Evolutionary conservation across 139 green algal species (phyloP).

Genomic region (Micromonas pusilla): DNA sequence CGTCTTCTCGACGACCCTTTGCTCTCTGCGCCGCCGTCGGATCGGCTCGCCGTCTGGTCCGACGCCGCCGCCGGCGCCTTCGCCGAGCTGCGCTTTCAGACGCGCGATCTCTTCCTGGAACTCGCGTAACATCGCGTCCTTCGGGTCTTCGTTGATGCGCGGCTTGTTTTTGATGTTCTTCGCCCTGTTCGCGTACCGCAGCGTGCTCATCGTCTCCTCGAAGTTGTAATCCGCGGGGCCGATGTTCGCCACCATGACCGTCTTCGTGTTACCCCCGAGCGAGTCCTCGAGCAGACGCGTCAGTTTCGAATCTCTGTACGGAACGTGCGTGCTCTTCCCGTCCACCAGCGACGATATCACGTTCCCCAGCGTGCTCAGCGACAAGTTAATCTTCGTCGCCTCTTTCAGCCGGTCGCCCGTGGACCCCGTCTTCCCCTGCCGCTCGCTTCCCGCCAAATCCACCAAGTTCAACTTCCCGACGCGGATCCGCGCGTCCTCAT

Average conservation of each 20-base stretch:
- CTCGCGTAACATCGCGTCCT: constrained; percentile 85
- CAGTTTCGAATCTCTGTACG: constrained; percentile 39
- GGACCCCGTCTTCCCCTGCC: constrained; percentile 48
- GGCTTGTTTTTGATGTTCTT: constrained; percentile 88
- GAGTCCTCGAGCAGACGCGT: constrained; percentile 56
- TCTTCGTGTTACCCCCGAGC: constrained; percentile 76
- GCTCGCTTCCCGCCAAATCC: constrained; percentile 75
- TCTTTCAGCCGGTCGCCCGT: constrained; percentile 44
- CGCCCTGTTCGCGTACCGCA: constrained; percentile 65
- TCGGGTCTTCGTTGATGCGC: constrained; percentile 78
- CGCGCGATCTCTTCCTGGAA: constrained; percentile 54
- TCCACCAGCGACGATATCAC: constrained; percentile 67
- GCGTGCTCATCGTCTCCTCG: constrained; percentile 74
- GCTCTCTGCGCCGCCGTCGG: not conserved
- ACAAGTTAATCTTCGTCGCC: constrained; percentile 78
- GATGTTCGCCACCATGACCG: constrained; percentile 78
- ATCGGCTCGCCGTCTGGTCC: not conserved
- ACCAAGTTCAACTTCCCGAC: constrained; percentile 84
- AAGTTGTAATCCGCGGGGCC: constrained; percentile 78
- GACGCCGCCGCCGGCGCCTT: constrained; percentile 6
- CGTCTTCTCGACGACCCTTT: constrained; percentile 26
- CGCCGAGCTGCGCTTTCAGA: constrained; percentile 62
- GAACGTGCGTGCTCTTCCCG: constrained; percentile 45
- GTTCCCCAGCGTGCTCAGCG: constrained; percentile 65
- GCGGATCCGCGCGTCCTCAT: constrained; percentile 49